Percentiles rank a stretch among this genome's conserved stretches.
phyloP scores from a whole-genome alignment of 805 yeast genomes.

The Monosporozyma siamensis region DNA sequence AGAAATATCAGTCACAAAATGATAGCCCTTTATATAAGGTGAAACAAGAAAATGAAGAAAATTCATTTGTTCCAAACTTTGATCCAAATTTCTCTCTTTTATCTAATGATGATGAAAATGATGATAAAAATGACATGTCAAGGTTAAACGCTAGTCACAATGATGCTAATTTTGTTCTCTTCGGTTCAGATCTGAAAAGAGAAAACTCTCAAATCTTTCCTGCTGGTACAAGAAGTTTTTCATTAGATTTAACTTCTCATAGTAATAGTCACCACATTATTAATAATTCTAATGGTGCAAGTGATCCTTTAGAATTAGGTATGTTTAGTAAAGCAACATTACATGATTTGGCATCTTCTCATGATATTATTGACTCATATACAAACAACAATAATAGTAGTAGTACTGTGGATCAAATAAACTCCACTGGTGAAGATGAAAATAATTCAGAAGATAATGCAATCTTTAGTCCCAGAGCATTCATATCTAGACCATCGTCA shows the following conservation, averaged over 20 bases:
- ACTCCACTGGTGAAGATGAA: not conserved
- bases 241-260: not conserved
- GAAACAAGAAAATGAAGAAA: not conserved
- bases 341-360: not conserved
- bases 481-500: not conserved
- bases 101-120: not conserved
- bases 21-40: not conserved
- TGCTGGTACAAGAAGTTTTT: not conserved
- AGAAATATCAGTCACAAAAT: not conserved
- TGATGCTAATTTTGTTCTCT: not conserved
- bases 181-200: not conserved
- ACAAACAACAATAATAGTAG: too few relatives aligned
- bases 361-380: too few relatives aligned
- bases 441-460: not conserved
- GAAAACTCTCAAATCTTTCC: not conserved
- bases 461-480: not conserved
- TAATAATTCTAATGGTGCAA: not conserved
- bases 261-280: too few relatives aligned
- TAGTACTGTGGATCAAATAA: too few relatives aligned
- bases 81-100: not conserved
- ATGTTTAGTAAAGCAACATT: not conserved
- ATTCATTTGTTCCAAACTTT: not conserved
- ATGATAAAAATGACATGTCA: not conserved
- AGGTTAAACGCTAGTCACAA: not conserved
- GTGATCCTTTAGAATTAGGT: not conserved